Base-by-base conservation (phyloP, 129 eudicot genomes). In the sunflower (Helianthus annuus) region DNA sequence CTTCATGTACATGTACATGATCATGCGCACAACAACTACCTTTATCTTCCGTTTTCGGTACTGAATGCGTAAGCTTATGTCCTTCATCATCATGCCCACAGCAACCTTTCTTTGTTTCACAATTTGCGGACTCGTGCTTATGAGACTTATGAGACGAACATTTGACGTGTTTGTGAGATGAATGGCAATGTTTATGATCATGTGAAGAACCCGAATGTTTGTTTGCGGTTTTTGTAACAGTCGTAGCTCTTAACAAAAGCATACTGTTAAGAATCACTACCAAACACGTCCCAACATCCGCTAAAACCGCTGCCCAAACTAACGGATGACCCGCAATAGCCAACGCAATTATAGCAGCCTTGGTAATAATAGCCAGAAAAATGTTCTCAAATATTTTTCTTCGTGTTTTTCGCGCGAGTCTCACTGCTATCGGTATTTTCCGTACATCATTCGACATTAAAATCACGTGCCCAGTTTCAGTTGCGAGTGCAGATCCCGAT, bases 401-500 rank as follows among this genome's bases (percentile, higher is more conserved):
- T 4, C 69, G 65, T 7, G 87, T 83, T 71, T 55, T 83, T 32
- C 82, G 75, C 0, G 97, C 93, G 7, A 94, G 82, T 45, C 70
- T 70, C 15, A 74, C 76, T 16, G 89, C 91, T 49, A 77, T 71
- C 1, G 99, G 96, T 38, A 94, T 84, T 75, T 83, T 85, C 45
- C 83, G 68, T 44, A 94, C 83, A 79, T 94, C 99, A 62, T 90
- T 90, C 1, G 99, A 85, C 97, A 94, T 85, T 1, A 94, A 84
- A 42, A 90, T 80, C 19, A 94, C 77, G 10, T 90, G 82, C 2
- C 99, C 99, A 0, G 97, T 84, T 66, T 94, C 97, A 4, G 89
- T 86, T 66, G 99, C 99, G n/a, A 94, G 91, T 11, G 99, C 91
- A 3, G 99, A 94, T 5, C 99, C 99, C 0, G 99, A 90, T 10